Evolutionary conservation across 225 moss, liverwort and hornwort species (phyloP), one percentile per base, ranked within the genome.

Genomic region (Antitrichia curtipendula): DNA sequence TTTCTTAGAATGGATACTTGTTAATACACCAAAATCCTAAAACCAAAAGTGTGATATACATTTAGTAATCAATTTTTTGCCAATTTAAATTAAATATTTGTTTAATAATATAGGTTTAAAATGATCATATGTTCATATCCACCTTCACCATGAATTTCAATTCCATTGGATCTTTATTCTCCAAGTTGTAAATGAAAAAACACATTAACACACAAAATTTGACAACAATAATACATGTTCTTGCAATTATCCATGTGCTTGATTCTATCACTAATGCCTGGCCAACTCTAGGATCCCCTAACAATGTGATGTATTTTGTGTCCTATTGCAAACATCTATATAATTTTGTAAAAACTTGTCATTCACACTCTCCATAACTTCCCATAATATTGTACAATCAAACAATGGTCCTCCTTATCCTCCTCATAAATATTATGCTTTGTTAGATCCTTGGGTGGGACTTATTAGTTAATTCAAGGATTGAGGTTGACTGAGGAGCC

Each of bases 271-370:
- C 3, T 13, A 52, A 22, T 1, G 12, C 5, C 0, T 22, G 0
- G 4, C 3, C 0, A 52, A 0, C 21, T 75, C 13, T 2, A 13
- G 0, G 3, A 75, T 34, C 1, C 0, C 20, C 5, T 50, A 2
- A 16, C 6, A 22, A 76, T 36, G 15, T 36, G 0, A n/a, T 16
- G 15, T 53, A 75, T 24, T 53, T 22, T 8, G 1, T 34, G 2
- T 13, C 0, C 22, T 34, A 36, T 22, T 75, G 6, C 34, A 34
- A 75, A 34, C 21, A 50, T 34, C 2, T 34, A 5, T 5, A 32
- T 13, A 19, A 50, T 21, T 75, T 2, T 52, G 0, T 8, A 52
- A 28, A 52, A 1, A 9, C 1, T 21, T 50, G 52, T 13, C 50
- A 22, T 74, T 0, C 1, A 12, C 0, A 0, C 20, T 21, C 20